Conservation (phyloP, 2,329 filamentous ascomycete genomes). For the Fusarium devonianum region DNA sequence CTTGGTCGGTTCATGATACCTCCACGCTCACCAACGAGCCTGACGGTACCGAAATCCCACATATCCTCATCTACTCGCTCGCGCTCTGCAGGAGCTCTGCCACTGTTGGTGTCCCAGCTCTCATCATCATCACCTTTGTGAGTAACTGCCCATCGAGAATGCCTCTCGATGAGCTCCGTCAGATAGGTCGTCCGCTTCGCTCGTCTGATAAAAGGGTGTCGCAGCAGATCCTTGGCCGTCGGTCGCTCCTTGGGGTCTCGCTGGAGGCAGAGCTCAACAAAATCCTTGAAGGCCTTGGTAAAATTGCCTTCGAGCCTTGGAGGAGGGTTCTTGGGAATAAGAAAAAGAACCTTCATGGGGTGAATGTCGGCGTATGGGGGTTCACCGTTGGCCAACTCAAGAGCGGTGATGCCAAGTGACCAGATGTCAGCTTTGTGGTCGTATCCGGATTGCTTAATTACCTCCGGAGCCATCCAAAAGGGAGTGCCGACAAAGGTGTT, state of each 20-base stretch:
- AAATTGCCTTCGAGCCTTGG: slow-evolving; percentile 83
- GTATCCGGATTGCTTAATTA: slow-evolving; percentile 98
- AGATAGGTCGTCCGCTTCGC: slow-evolving; percentile 97
- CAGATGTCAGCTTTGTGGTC: slow-evolving; percentile 98
- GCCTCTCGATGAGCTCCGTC: slow-evolving; percentile 92
- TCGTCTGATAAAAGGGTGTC: slow-evolving; percentile 87
- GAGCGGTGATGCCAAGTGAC: slow-evolving; percentile 93
- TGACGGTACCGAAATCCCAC: slow-evolving; percentile 98
- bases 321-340: slow-evolving; percentile 93
- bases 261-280: slow-evolving; percentile 82
- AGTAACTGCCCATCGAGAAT: slow-evolving; percentile 84
- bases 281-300: slow-evolving; percentile 83
- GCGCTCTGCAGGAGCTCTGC: slow-evolving; percentile 61
- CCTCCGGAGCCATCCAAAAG: slow-evolving; percentile 99
- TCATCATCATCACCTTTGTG: slow-evolving; percentile 78
- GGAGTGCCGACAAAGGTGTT: slow-evolving; percentile 98
- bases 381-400: slow-evolving; percentile 90
- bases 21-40: slow-evolving; percentile 75
- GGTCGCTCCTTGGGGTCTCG: slow-evolving; percentile 90
- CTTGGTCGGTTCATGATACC: slow-evolving; percentile 63
- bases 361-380: slow-evolving; percentile 96
- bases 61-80: slow-evolving; percentile 77
- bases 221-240: slow-evolving; percentile 83
- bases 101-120: slow-evolving; percentile 61
- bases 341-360: slow-evolving; percentile 96